phyloP scores from a whole-genome alignment of 2,329 filamentous ascomycete species.

The Incumbomyces delicatus region DNA sequence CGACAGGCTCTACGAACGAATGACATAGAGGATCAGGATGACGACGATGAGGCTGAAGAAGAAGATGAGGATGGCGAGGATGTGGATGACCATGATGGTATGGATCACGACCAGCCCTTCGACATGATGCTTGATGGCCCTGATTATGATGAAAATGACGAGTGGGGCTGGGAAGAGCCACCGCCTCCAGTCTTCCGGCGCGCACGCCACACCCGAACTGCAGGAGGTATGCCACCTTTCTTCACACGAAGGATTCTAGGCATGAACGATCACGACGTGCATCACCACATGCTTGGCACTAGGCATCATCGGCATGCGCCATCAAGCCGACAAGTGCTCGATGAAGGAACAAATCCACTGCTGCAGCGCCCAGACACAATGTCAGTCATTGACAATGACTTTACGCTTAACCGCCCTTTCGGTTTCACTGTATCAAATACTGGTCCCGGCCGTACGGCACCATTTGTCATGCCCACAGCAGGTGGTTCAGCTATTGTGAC shows the following conservation, averaged over 20 bases:
- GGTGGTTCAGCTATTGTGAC: slow-evolving; percentile 1
- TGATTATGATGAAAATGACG: slow-evolving; percentile 33
- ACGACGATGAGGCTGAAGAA: slow-evolving; percentile 35
- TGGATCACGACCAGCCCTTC: slow-evolving; percentile 25
- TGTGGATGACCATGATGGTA: slow-evolving; percentile 34
- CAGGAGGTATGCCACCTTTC: slow-evolving; percentile 46
- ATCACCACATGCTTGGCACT: slow-evolving; percentile 4
- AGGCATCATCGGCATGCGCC: slow-evolving; percentile 15
- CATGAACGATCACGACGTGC: slow-evolving; percentile 6
- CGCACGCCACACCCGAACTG: slow-evolving; percentile 46
- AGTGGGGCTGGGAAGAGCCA: slow-evolving; percentile 43
- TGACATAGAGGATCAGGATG: slow-evolving; percentile 13
- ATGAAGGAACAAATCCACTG: slow-evolving; percentile 81
- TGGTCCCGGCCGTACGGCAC: neutral
- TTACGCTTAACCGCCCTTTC: neutral
- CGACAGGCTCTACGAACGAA: slow-evolving; percentile 9
- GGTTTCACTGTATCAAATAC: neutral
- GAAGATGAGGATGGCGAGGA: slow-evolving; percentile 51
- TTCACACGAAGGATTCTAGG: slow-evolving; percentile 34
- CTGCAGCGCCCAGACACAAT: slow-evolving; percentile 50
- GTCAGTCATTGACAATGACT: neutral
- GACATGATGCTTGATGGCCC: slow-evolving; percentile 27
- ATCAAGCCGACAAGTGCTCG: slow-evolving; percentile 47
- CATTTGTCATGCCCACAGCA: neutral
- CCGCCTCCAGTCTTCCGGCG: slow-evolving; percentile 38